Conservation (phyloP, 2,329 filamentous ascomycete genomes). For the Hirsutella rhossiliensis region DNA sequence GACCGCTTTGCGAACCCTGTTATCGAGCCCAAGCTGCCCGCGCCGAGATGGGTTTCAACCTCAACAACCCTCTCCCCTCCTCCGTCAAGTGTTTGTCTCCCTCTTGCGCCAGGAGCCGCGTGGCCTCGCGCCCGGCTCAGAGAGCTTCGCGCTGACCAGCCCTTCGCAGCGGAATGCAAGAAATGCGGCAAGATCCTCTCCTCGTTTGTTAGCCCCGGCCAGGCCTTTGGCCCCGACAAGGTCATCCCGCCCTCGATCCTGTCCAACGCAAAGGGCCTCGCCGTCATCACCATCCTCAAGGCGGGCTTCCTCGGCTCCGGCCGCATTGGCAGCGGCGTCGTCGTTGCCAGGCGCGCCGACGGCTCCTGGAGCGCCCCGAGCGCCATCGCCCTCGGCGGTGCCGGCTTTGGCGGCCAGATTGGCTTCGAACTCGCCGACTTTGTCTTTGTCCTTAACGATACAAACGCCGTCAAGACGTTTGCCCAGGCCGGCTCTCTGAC, state of each 20-base stretch:
- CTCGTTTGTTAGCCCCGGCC: slow-evolving; percentile 87
- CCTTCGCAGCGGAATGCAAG: slow-evolving; percentile 72
- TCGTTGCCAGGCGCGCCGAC: slow-evolving; percentile 67
- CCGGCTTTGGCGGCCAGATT: slow-evolving; percentile 76
- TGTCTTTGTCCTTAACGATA: slow-evolving; percentile 96
- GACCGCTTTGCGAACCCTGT: not conserved
- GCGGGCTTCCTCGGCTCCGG: slow-evolving; percentile 76
- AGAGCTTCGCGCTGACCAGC: not conserved
- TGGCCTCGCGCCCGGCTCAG: no score
- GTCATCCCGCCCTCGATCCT: slow-evolving; percentile 88
- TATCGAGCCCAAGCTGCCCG: not conserved
- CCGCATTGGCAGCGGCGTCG: slow-evolving; percentile 70
- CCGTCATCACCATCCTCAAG: slow-evolving; percentile 77
- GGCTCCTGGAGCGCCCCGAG: slow-evolving; percentile 72
- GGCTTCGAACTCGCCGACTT: slow-evolving; percentile 86
- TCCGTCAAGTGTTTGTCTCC: slow-evolving; percentile 54
- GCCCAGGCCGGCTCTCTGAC: slow-evolving; percentile 86
- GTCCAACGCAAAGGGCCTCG: slow-evolving; percentile 82
- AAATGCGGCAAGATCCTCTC: slow-evolving; percentile 94
- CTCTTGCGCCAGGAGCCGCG: not conserved
- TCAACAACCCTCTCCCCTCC: slow-evolving; percentile 55
- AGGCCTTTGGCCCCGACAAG: slow-evolving; percentile 92
- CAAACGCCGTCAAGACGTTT: slow-evolving; percentile 81
- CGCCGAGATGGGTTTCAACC: slow-evolving; percentile 45
- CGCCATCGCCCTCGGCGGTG: slow-evolving; percentile 70